Evolutionary conservation across 1,139 yeast genomes (phyloP).

Genomic region (Debaryomyces sp.): DNA sequence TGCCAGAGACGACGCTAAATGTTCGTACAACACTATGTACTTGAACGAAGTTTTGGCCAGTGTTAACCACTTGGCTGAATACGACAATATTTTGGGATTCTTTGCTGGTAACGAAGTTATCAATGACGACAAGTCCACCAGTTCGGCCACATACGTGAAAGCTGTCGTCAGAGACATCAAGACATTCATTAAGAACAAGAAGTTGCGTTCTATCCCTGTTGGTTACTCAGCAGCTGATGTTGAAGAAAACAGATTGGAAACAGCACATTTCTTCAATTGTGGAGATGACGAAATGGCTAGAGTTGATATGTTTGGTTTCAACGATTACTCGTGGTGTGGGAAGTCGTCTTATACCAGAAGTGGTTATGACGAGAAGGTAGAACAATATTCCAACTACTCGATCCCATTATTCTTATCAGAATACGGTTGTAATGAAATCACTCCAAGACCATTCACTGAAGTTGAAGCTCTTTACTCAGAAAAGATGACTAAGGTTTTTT

Average conservation of each 20-base stretch:
- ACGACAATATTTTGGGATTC: conserved; percentile 80
- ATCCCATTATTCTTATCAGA: conserved; percentile 61
- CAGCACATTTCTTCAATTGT: conserved; percentile 61
- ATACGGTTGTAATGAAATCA: conserved; percentile 54
- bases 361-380: conserved; percentile 53
- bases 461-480: conserved; percentile 62
- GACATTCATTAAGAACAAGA: conserved; percentile 49
- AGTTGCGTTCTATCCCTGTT: conserved; percentile 54
- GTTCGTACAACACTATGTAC: conserved; percentile 61
- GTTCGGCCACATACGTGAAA: conserved; percentile 60
- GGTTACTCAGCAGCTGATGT: conserved; percentile 79
- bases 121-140: conserved; percentile 63
- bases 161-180: conserved; percentile 65
- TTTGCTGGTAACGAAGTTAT: conserved; percentile 93
- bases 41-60: conserved; percentile 57
- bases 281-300: conserved; percentile 59
- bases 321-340: conserved; percentile 71
- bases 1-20: conserved; percentile 52
- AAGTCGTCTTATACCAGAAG: conserved; percentile 48
- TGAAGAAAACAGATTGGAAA: conserved; percentile 47
- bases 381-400: conserved; percentile 45
- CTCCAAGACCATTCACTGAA: conserved; percentile 64
- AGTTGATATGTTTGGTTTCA: conserved; percentile 62
- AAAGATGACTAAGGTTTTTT: conserved; percentile 68
- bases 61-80: conserved; percentile 68